A percentile compares a stretch with the other conserved stretches of the same genome.
Evolutionary conservation across 2,329 filamentous ascomycete genomes (phyloP).

Genomic region (Colletotrichum orbiculare): DNA sequence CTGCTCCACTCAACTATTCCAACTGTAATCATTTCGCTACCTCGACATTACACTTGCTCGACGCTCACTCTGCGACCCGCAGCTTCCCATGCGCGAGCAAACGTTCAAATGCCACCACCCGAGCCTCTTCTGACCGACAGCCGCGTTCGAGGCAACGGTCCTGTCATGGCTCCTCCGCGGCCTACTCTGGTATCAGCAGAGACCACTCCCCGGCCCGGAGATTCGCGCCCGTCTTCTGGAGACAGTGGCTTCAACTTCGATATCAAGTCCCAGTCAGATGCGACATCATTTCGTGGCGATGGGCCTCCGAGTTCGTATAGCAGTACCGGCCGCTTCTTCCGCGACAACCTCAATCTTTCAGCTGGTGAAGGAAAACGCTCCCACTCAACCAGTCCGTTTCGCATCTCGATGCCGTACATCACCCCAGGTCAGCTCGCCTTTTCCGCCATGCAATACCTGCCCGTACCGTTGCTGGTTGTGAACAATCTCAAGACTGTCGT

Average conservation of each 20-base stretch:
- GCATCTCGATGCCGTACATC: conserved; percentile 57
- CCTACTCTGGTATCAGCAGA: neutral
- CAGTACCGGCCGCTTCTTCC: conserved; percentile 49
- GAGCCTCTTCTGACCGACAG: conserved; percentile 19
- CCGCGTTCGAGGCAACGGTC: conserved; percentile 16
- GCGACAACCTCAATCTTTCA: conserved; percentile 42
- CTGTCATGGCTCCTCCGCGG: conserved; percentile 16
- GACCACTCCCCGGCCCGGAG: neutral
- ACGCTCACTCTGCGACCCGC: conserved; percentile 22
- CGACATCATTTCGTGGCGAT: conserved; percentile 11
- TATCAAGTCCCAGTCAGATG: neutral
- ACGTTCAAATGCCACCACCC: conserved; percentile 28
- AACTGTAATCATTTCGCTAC: no score
- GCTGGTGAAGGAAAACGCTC: conserved; percentile 43
- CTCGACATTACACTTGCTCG: no score
- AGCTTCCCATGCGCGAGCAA: conserved; percentile 33
- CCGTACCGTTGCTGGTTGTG: conserved; percentile 76
- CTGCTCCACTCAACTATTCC: no score
- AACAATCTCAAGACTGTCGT: conserved; percentile 76
- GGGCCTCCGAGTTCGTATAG: conserved; percentile 16
- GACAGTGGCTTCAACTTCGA: conserved; percentile 28
- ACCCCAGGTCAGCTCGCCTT: conserved; percentile 69
- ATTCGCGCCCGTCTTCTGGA: conserved; percentile 12
- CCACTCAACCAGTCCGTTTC: conserved; percentile 49
- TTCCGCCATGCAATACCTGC: conserved; percentile 78